Conservation (phyloP, 768 basidiomycete genomes). For the Sutorius australiensis region DNA sequence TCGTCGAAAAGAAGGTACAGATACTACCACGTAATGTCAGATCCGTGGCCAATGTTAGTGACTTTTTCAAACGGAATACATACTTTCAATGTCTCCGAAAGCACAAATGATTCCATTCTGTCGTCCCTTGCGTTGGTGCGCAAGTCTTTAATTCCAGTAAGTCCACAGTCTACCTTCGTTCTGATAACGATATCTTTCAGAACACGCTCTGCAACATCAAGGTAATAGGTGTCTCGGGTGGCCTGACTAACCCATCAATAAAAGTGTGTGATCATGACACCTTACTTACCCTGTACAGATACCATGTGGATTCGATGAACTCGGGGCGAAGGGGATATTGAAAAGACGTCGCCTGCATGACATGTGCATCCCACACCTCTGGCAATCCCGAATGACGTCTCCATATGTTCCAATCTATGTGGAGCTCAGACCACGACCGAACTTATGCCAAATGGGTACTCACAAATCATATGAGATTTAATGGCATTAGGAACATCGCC, state of each 20-base stretch:
- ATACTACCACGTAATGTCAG: constrained; percentile 52
- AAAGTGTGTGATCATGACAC: neutral
- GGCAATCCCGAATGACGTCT: constrained; percentile 81
- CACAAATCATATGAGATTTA: constrained; percentile 86
- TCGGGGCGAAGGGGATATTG: constrained; percentile 86
- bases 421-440: neutral
- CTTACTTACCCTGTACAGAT: constrained; percentile 73
- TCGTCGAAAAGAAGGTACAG: constrained; percentile 91
- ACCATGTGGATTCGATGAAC: constrained; percentile 96
- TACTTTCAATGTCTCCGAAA: constrained; percentile 91
- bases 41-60: neutral
- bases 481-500: constrained; percentile 89
- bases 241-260: constrained; percentile 49
- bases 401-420: constrained; percentile 90
- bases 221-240: constrained; percentile 87
- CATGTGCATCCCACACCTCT: constrained; percentile 86
- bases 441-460: constrained; percentile 22
- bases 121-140: constrained; percentile 77
- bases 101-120: constrained; percentile 95
- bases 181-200: constrained; percentile 70
- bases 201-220: constrained; percentile 85
- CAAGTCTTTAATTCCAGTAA: constrained; percentile 79
- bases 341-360: constrained; percentile 63
- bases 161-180: constrained; percentile 81
- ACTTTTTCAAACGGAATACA: neutral